These are phyloP conservation scores for Aspergillus intermedius DNA, from an alignment of 2,329 filamentous ascomycete species.

Conservation along the genomic window DNA sequence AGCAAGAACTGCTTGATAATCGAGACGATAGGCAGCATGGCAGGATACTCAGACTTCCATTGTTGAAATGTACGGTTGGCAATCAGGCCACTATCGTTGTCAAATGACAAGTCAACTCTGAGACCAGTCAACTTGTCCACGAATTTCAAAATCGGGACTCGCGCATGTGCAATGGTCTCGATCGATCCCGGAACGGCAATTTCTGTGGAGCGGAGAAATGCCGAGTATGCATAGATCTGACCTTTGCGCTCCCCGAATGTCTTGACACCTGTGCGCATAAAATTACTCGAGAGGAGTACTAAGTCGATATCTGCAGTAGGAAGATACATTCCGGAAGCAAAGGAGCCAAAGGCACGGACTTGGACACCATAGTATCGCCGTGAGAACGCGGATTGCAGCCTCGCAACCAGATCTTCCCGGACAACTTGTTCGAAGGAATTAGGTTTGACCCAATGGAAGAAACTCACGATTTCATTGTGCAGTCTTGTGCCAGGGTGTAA, in stretches of 20 bases:
- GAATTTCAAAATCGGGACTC: slow-evolving; percentile 89
- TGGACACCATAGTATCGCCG: slow-evolving; percentile 54
- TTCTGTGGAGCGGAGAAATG: slow-evolving; percentile 49
- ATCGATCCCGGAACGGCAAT: slow-evolving; percentile 56
- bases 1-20: slow-evolving; percentile 87
- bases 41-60: slow-evolving; percentile 75
- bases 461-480: slow-evolving; percentile 84
- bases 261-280: slow-evolving; percentile 48
- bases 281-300: slow-evolving; percentile 64
- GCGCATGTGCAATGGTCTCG: slow-evolving; percentile 65
- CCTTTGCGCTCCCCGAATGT: slow-evolving; percentile 47
- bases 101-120: slow-evolving; percentile 89
- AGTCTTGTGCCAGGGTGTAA: slow-evolving; percentile 47
- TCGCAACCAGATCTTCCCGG: slow-evolving; percentile 64
- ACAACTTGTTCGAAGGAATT: slow-evolving; percentile 69
- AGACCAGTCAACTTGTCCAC: slow-evolving; percentile 70
- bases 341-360: slow-evolving; percentile 82
- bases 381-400: slow-evolving; percentile 57
- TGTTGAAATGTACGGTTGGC: slow-evolving; percentile 72
- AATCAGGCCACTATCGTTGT: slow-evolving; percentile 74
- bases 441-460: slow-evolving; percentile 78
- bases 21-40: slow-evolving; percentile 79
- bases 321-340: slow-evolving; percentile 72
- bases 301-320: slow-evolving; percentile 90
- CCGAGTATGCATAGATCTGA: slow-evolving; percentile 56